A percentile compares a stretch with the other conserved stretches of the same genome.
These are phyloP conservation scores for Solanum paucissectum DNA, from an alignment of 257 asterid species.

Conservation along the genomic window DNA sequence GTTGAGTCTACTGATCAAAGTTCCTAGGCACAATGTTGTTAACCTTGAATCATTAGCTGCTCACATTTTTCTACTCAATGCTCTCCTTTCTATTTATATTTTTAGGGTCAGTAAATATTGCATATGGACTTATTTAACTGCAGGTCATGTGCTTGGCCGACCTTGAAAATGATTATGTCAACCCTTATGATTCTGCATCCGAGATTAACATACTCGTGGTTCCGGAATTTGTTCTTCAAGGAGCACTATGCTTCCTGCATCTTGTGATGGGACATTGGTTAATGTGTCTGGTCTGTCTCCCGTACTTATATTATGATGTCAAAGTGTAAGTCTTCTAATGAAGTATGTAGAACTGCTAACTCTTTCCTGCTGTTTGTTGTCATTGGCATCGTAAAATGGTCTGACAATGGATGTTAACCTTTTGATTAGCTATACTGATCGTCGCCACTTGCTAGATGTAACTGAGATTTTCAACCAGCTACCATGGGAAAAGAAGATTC, in stretches of 20 bases:
- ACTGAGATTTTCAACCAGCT: constrained; percentile 89
- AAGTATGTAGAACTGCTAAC: neutral
- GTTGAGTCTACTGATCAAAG: neutral
- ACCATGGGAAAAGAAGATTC: constrained; percentile 51
- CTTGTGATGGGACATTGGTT: constrained; percentile 83
- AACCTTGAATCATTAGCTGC: neutral
- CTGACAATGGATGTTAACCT: constrained; percentile 6
- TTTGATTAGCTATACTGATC: constrained; percentile 37
- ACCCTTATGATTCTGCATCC: constrained; percentile 84
- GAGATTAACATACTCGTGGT: constrained; percentile 65
- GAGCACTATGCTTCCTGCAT: constrained; percentile 60
- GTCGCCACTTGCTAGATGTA: constrained; percentile 60
- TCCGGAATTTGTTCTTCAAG: constrained; percentile 77
- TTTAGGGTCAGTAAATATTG: neutral
- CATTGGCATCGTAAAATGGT: neutral
- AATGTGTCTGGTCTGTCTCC: constrained; percentile 60
- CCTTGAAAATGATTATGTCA: constrained; percentile 76
- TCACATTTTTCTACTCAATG: neutral
- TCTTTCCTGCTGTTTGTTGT: neutral
- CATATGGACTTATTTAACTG: constrained; percentile 1
- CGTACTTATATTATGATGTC: constrained; percentile 67
- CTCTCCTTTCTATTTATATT: neutral
- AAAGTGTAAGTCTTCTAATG: constrained; percentile 45
- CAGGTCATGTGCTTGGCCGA: constrained; percentile 93
- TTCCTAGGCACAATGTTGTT: neutral